Conservation (phyloP, 768 basidiomycete species). For the Kwoniella bestiolae region DNA sequence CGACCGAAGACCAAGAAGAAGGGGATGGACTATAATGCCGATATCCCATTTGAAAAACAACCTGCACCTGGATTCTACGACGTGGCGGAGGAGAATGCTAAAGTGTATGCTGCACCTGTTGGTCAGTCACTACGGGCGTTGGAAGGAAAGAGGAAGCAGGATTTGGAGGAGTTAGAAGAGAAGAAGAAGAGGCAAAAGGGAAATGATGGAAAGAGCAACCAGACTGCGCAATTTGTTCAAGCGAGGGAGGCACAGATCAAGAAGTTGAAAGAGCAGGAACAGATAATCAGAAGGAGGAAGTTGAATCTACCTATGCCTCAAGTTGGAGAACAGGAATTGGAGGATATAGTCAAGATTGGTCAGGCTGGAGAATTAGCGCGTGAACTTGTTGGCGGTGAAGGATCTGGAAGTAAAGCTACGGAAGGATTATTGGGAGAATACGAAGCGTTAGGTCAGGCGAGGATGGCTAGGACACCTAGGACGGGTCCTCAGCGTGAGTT, state of each 20-base stretch:
- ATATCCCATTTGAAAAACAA: slow-evolving; percentile 98
- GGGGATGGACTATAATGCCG: slow-evolving; percentile 99
- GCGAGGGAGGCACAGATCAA: slow-evolving; percentile 97
- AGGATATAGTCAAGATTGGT: slow-evolving; percentile 98
- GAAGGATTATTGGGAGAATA: slow-evolving; percentile 91
- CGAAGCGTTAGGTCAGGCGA: slow-evolving; percentile 81
- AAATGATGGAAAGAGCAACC: slow-evolving; percentile 64
- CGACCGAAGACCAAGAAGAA: slow-evolving; percentile 92
- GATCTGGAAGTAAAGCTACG: slow-evolving; percentile 67
- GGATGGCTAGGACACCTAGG: slow-evolving; percentile 90
- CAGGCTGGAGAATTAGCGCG: slow-evolving; percentile 87
- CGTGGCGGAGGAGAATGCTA: slow-evolving; percentile 88
- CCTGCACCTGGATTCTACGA: slow-evolving; percentile 96
- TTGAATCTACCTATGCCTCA: slow-evolving; percentile 84
- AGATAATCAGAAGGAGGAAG: slow-evolving; percentile 83
- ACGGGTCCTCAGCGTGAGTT: slow-evolving; percentile 89
- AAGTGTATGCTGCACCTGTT: slow-evolving; percentile 79
- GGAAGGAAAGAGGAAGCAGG: slow-evolving; percentile 93
- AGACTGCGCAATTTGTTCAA: slow-evolving; percentile 89
- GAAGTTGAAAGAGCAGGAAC: slow-evolving; percentile 95
- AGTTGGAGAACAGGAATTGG: slow-evolving; percentile 90
- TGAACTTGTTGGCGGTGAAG: slow-evolving; percentile 64
- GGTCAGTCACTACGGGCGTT: slow-evolving; percentile 88
- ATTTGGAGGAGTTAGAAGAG: slow-evolving; percentile 84
- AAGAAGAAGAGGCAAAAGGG: slow-evolving; percentile 79